phyloP scores from a whole-genome alignment of 179 eudicot species.

The Gypsophila paniculata region DNA sequence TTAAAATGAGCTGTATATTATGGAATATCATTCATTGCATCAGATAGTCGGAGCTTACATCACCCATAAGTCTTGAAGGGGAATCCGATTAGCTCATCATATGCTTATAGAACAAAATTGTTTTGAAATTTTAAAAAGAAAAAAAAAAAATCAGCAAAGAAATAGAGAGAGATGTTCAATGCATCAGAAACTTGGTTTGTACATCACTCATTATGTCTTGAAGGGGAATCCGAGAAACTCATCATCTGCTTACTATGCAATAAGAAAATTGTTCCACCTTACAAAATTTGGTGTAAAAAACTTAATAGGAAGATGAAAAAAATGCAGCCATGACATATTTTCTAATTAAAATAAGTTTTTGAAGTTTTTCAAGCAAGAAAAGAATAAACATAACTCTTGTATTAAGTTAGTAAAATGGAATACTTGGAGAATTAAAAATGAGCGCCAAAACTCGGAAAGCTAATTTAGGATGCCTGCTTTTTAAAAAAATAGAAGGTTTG shows the following conservation, averaged over 20 bases:
- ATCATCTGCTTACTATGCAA: neutral
- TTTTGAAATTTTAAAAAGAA: neutral
- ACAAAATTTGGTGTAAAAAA: neutral
- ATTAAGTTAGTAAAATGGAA: neutral
- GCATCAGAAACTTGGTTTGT: conserved; percentile 18
- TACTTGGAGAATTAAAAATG: neutral
- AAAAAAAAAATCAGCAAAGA: neutral
- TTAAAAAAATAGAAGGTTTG: neutral
- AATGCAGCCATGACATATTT: too few species aligned
- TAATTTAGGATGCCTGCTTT: too few species aligned
- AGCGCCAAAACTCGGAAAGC: neutral
- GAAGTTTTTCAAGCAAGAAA: neutral
- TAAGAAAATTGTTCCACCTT: neutral
- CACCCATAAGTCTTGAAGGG: conserved; percentile 84
- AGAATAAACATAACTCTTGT: neutral
- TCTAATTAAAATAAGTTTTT: neutral
- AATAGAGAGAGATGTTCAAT: neutral
- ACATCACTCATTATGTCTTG: conserved; percentile 18
- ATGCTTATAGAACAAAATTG: conserved; percentile 26
- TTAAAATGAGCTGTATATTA: too few species aligned
- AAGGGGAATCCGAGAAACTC: conserved; percentile 20
- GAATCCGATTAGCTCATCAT: conserved; percentile 84
- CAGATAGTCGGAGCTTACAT: conserved; percentile 68
- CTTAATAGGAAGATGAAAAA: neutral
- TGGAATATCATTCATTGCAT: conserved; percentile 27